Evolutionary conservation across 1,284 basidiomycete genomes (phyloP).

Genomic region (Ceratobasidium sp.): DNA sequence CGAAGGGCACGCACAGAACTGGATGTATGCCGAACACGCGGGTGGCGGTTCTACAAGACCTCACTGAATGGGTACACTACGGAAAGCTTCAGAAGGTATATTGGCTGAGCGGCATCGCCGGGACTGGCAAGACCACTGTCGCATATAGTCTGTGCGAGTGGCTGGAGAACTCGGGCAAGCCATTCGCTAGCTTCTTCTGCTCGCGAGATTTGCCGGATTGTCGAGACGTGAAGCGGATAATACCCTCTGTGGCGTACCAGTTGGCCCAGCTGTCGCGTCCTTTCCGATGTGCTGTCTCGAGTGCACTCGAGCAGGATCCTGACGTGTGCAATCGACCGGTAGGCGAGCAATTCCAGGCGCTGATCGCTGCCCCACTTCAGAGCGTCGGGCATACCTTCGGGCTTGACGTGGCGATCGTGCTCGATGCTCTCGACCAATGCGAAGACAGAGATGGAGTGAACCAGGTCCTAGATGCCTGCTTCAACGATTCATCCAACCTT

Average conservation of each 20-base stretch:
- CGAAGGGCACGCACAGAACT: no score
- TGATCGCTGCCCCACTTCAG: not conserved
- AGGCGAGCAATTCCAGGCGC: not conserved
- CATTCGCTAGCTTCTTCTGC: conserved; percentile 13
- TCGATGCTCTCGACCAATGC: conserved; percentile 44
- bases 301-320: not conserved
- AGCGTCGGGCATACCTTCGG: not conserved
- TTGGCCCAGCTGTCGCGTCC: no score
- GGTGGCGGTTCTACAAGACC: no score
- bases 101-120: conserved; percentile 9
- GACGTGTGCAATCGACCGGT: not conserved
- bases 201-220: not conserved
- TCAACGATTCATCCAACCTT: not conserved
- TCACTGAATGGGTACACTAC: not conserved
- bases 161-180: not conserved
- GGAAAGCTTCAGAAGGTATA: not conserved
- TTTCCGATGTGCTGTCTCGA: no score
- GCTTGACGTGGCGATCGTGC: conserved; percentile 18
- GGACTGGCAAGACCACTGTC: conserved; percentile 15
- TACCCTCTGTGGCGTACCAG: not conserved
- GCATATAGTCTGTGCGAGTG: conserved; percentile 1
- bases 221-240: not conserved
- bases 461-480: not conserved
- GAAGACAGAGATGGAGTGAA: not conserved
- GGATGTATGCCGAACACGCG: not conserved